Evolutionary conservation across 768 basidiomycete genomes (phyloP).

Genomic region (Gyrodon lividus): DNA sequence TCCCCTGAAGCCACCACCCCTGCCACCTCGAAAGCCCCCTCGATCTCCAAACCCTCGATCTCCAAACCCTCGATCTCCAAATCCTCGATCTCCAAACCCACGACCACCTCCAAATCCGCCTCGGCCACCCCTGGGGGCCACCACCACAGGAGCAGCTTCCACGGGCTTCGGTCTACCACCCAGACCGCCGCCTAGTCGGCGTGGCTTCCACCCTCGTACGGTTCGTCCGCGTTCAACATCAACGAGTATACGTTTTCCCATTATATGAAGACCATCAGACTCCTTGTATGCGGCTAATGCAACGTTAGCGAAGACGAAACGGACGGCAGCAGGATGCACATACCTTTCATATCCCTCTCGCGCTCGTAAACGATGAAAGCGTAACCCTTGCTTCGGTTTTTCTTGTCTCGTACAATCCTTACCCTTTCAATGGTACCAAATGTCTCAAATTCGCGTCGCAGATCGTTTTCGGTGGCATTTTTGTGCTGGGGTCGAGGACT

Average conservation of each 20-base stretch:
- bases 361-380: conserved; percentile 98
- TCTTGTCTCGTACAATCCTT: conserved; percentile 89
- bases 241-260: conserved; percentile 93
- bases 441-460: conserved; percentile 92
- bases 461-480: conserved; percentile 85
- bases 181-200: conserved; percentile 95
- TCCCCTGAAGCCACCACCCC: conserved; percentile 45
- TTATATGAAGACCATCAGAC: conserved; percentile 93
- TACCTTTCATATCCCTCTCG: conserved; percentile 99
- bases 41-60: conserved; percentile 36
- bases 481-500: conserved; percentile 63
- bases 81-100: conserved; percentile 36
- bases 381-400: conserved; percentile 84
- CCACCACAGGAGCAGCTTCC: conserved; percentile 37
- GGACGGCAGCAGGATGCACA: conserved; percentile 4
- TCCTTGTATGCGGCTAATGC: conserved; percentile 91
- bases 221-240: conserved; percentile 98
- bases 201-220: conserved; percentile 98
- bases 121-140: conserved; percentile 31
- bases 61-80: too few species aligned
- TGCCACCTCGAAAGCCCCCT: conserved; percentile 41
- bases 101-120: conserved; percentile 45
- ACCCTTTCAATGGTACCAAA: conserved; percentile 95
- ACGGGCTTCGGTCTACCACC: conserved; percentile 94
- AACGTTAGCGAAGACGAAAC: conserved; percentile 20